Percentiles rank a stretch among this genome's conserved stretches.
Evolutionary conservation across 169 alveolate species (phyloP).

Genomic region (Nephromyces sp.): DNA sequence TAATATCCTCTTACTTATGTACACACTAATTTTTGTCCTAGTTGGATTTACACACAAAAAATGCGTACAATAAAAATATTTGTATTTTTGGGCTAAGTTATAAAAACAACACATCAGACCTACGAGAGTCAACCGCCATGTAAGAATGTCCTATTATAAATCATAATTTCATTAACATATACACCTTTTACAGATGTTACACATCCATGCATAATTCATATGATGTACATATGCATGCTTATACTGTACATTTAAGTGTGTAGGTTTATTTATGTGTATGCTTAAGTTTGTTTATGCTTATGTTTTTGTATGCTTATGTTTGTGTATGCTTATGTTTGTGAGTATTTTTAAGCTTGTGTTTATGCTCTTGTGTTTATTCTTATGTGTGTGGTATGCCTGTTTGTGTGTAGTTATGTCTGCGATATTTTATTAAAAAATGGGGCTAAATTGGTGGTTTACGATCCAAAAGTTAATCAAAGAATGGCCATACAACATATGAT

Average conservation of each 20-base stretch:
- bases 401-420: conserved; percentile 26
- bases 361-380: background rate
- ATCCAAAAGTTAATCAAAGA: conserved; percentile 56
- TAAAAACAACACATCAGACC: conserved; percentile 82
- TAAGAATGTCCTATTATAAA: background rate
- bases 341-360: background rate
- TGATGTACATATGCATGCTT: too few species aligned
- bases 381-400: too few species aligned
- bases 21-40: conserved; percentile 7
- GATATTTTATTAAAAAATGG: conserved; percentile 55
- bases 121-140: conserved; percentile 66
- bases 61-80: conserved; percentile 52
- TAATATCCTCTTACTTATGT: background rate
- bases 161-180: background rate
- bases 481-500: conserved; percentile 32
- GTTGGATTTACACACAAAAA: conserved; percentile 46
- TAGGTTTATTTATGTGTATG: background rate
- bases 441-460: conserved; percentile 58
- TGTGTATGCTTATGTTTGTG: background rate
- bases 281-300: background rate
- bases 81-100: conserved; percentile 76
- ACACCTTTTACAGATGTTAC: too few species aligned
- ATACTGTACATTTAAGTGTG: too few species aligned
- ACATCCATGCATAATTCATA: too few species aligned
- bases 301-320: background rate